Evolutionary conservation across 345 rosid species (phyloP).

Genomic region (Eucalyptus microcorys): DNA sequence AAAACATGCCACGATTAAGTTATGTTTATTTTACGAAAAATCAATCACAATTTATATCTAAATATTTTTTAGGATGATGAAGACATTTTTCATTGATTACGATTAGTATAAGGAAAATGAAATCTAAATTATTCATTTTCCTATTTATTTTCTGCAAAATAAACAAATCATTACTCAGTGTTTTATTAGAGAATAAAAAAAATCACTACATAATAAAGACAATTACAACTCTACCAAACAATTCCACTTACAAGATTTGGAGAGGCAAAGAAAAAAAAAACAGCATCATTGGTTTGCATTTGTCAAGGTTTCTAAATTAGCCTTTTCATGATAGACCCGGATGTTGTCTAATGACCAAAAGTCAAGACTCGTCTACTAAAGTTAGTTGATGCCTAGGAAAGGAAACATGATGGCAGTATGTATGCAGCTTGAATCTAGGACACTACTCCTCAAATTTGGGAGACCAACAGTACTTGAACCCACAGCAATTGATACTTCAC

Average conservation of each 20-base stretch:
- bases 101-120: rapidly evolving
- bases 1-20: neutral
- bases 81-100: neutral
- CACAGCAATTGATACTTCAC: neutral
- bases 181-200: neutral
- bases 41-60: neutral
- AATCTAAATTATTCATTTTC: neutral
- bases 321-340: neutral
- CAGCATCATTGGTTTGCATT: neutral
- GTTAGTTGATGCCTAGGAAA: neutral
- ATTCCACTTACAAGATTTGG: neutral
- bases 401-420: neutral
- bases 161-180: neutral
- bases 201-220: neutral
- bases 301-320: neutral
- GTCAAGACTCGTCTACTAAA: neutral
- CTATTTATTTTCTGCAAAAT: rapidly evolving
- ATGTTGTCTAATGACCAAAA: neutral
- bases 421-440: neutral
- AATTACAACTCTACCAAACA: neutral
- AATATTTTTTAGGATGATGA: neutral
- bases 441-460: neutral
- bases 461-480: neutral
- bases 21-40: too few relatives aligned
- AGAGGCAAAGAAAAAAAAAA: neutral